Evolutionary conservation across 2,329 filamentous ascomycete species (phyloP).

Genomic region (Penicillium sp.): DNA sequence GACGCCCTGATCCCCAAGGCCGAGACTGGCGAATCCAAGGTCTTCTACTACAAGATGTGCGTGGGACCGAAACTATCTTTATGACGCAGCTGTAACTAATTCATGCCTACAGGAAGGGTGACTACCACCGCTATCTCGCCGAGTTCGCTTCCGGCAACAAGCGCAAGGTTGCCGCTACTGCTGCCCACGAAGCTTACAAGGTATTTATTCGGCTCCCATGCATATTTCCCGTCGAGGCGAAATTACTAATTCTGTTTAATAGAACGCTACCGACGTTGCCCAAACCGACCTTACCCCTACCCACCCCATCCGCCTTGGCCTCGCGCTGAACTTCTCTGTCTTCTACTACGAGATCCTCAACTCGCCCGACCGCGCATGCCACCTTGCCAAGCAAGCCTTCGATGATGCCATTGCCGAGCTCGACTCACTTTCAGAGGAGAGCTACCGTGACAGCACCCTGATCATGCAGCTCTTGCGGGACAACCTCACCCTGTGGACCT

Average conservation of each 20-base stretch:
- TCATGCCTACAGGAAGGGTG: conserved; percentile 79
- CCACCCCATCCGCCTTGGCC: conserved; percentile 94
- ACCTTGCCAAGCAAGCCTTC: conserved; percentile 98
- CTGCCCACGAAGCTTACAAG: conserved; percentile 98
- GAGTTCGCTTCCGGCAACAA: conserved; percentile 93
- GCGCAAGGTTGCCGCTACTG: conserved; percentile 90
- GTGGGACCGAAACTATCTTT: conserved; percentile 1
- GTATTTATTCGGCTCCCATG: conserved; percentile 46
- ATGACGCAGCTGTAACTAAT: conserved; percentile 69
- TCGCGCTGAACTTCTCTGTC: conserved; percentile 98
- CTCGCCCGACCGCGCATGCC: conserved; percentile 94
- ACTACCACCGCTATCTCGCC: conserved; percentile 98
- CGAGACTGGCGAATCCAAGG: conserved; percentile 95
- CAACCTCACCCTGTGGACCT: conserved; percentile 97
- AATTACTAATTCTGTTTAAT: conserved; percentile 1
- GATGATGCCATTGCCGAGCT: conserved; percentile 98
- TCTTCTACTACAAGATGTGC: conserved; percentile 99
- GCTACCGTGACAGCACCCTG: conserved; percentile 96
- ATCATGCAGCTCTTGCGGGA: conserved; percentile 99
- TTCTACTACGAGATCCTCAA: conserved; percentile 99
- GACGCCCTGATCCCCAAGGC: conserved; percentile 91
- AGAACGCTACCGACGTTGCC: conserved; percentile 93
- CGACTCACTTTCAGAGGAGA: conserved; percentile 94
- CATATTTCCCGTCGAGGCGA: neutral
- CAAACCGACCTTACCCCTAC: conserved; percentile 96